Percentiles rank a stretch among this genome's conserved stretches.
phyloP scores from a whole-genome alignment of 208 protist species.

The Tetramitus jugosus region DNA sequence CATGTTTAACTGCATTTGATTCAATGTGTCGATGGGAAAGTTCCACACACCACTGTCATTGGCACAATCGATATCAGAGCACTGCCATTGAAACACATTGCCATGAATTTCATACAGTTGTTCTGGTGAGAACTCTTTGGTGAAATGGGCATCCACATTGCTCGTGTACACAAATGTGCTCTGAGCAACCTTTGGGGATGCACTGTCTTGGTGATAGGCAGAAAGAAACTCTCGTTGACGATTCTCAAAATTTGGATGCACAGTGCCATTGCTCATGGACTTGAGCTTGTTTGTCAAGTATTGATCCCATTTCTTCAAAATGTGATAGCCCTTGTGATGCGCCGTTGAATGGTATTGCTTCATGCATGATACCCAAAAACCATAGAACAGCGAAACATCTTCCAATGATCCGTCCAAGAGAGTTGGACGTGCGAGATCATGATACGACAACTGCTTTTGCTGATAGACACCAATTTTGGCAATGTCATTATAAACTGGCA shows the following conservation, averaged over 20 bases:
- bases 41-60: too few species aligned
- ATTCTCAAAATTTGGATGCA: neutral
- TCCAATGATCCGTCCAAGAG: neutral
- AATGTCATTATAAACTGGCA: slow-evolving; percentile 44
- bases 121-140: slow-evolving; percentile 10
- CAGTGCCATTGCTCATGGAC: neutral
- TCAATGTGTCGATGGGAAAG: slow-evolving; percentile 8
- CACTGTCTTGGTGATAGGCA: neutral
- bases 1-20: slow-evolving; percentile 7
- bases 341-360: slow-evolving; percentile 15
- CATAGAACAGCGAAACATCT: slow-evolving; percentile 31
- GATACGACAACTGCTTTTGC: slow-evolving; percentile 29
- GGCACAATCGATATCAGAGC: slow-evolving; percentile 13
- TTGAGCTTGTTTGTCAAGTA: neutral
- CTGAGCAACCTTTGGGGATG: neutral
- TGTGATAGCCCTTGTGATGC: slow-evolving; percentile 21
- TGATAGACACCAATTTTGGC: slow-evolving; percentile 31
- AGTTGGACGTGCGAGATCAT: slow-evolving; percentile 32
- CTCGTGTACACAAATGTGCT: slow-evolving; percentile 36
- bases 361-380: slow-evolving; percentile 39
- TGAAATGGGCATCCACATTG: slow-evolving; percentile 39
- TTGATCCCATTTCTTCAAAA: slow-evolving; percentile 31
- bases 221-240: neutral
- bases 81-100: slow-evolving; percentile 37
- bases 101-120: slow-evolving; percentile 39